Conservation (phyloP, 2,329 filamentous ascomycete species). For the Sclerotinia glacialis region DNA sequence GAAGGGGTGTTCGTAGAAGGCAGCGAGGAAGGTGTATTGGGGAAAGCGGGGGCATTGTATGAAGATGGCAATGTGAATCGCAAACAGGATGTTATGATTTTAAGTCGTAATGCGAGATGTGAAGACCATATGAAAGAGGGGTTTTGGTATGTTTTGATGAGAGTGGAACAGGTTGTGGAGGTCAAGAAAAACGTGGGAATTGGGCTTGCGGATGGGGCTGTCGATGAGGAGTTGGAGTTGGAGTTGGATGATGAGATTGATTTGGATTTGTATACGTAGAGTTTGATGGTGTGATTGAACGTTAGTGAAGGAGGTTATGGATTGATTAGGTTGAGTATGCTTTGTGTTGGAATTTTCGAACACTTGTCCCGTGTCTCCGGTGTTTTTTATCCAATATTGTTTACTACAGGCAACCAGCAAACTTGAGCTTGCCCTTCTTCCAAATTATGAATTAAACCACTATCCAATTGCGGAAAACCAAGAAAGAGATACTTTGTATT, state of each 20-base stretch:
- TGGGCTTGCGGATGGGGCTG: neutral
- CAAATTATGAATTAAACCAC: neutral
- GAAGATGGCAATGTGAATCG: neutral
- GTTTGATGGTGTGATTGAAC: neutral
- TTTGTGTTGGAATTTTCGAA: neutral
- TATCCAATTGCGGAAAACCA: neutral
- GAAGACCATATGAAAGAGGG: constrained; percentile 14
- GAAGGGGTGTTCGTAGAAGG: neutral
- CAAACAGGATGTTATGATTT: constrained; percentile 20
- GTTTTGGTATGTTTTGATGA: constrained; percentile 20
- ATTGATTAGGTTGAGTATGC: neutral
- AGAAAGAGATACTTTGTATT: neutral
- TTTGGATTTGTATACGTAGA: constrained; percentile 16
- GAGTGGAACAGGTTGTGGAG: constrained; percentile 4
- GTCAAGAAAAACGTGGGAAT: neutral
- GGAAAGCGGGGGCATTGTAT: constrained; percentile 3
- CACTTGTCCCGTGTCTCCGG: neutral
- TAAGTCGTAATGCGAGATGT: constrained; percentile 20
- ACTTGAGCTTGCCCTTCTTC: neutral
- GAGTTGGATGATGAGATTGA: constrained; percentile 12
- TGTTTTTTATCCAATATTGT: neutral
- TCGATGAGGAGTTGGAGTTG: too few species aligned
- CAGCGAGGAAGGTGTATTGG: neutral
- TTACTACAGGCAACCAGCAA: neutral
- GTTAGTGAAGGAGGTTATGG: too few species aligned